Evolutionary conservation across 306 rosid species (phyloP), one percentile per base, ranked within the genome.

Genomic region (Canavalia gladiata): DNA sequence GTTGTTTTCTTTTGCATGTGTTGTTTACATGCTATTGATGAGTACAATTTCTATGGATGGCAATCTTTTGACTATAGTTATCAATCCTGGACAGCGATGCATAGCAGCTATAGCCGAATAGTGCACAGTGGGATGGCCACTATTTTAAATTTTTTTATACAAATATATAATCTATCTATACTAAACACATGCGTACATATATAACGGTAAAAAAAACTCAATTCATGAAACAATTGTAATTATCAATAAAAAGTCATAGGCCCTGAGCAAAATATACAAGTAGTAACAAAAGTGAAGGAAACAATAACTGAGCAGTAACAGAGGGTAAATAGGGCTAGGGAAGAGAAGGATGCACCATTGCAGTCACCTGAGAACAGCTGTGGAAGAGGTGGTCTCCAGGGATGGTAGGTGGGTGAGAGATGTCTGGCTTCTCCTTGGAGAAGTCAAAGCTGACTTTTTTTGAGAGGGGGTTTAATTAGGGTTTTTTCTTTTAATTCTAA

Each of bases 1-100:
- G 62, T 83, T 72, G 54, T 78, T 84, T 78, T 30, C 18, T 86
- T 78, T 77, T 89, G 88, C 88, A 65, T 80, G 30, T 85, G 86
- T 79, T 84, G 66, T 34, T 84, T 72, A 58, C 83, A 49, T 80
- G 87, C 68, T 79, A 37, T 81, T 78, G 70, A 37, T 85, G 55
- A 77, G 76, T 77, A 65, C 82, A 76, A 73, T 60, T 84, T 84
- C 46, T 75, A 74, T 78, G 79, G 71, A 83, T 87, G 66, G 64
- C 84, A 73, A 68, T 84, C 75, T 74, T 80, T 49, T 77, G 74
- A 47, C 76, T 13, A 41, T 41, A 65, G 71, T 65, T 37, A 37
- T 37, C 35, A 18, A 65, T 65, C 51, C 51, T 39, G 10, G 31
- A 41, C 41, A 18, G 71, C 18, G 50, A 31, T 50, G 4, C 12